These are phyloP conservation scores for Clitopilus hobsonii DNA, from an alignment of 768 basidiomycete genomes.

Conservation along the genomic window DNA sequence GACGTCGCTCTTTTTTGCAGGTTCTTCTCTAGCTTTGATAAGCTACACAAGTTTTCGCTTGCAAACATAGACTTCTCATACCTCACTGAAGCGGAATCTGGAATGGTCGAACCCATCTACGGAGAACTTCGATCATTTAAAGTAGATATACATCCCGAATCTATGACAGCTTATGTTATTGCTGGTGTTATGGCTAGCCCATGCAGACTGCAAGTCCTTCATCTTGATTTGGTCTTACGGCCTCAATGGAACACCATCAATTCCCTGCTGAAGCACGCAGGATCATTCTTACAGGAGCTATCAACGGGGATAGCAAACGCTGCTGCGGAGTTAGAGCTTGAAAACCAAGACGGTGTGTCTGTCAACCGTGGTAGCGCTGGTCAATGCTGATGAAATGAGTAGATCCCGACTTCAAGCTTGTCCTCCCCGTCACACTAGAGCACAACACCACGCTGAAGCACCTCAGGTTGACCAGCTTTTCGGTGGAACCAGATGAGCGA, in stretches of 20 bases:
- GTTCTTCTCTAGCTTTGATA: not conserved
- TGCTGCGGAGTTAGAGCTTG: no score
- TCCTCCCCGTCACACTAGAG: not conserved
- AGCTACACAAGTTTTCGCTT: no score
- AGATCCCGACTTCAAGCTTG: no score
- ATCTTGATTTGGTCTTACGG: not conserved
- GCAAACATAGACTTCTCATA: no score
- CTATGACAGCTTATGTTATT: not conserved
- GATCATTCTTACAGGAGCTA: not conserved
- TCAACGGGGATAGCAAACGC: no score
- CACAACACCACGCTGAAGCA: not conserved
- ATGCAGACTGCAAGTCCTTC: not conserved
- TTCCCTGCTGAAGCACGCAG: not conserved
- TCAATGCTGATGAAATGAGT: no score
- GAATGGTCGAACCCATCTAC: not conserved
- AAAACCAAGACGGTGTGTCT: no score
- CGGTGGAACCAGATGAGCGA: not conserved
- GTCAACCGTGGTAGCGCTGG: no score
- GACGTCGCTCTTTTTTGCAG: not conserved
- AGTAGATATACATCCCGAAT: no score
- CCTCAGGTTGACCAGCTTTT: not conserved
- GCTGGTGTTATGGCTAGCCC: not conserved
- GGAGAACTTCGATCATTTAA: not conserved
- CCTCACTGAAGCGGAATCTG: no score
- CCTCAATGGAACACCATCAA: no score